Percentiles rank a stretch among this genome's conserved stretches.
Conservation (phyloP, 2,329 filamentous ascomycete genomes). For the Cercospora nicotianae region DNA sequence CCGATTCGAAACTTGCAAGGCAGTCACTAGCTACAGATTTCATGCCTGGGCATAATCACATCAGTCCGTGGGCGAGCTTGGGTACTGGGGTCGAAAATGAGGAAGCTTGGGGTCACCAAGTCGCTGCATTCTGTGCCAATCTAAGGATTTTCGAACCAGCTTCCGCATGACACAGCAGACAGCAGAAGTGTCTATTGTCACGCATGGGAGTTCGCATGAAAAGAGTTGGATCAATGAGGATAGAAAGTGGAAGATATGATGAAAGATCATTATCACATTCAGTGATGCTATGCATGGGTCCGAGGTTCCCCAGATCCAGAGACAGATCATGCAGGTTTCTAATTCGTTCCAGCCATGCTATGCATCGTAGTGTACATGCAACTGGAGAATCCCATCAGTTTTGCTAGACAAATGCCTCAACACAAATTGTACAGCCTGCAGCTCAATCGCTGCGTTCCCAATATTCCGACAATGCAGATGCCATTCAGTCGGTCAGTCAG, state of each 20-base stretch:
- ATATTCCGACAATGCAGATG: neutral
- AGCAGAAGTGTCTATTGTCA: neutral
- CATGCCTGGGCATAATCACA: constrained; percentile 34
- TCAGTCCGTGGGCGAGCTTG: constrained; percentile 28
- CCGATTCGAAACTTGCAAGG: constrained; percentile 21
- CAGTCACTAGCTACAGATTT: constrained; percentile 27
- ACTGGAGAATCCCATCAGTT: neutral
- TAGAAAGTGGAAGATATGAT: neutral
- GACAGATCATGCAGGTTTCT: neutral
- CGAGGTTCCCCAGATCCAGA: neutral
- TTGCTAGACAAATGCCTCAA: neutral
- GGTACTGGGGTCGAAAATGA: constrained; percentile 31
- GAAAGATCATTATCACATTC: neutral
- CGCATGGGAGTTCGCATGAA: neutral
- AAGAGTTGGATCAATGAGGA: neutral
- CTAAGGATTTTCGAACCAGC: constrained; percentile 20
- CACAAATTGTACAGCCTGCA: neutral
- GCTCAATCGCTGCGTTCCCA: neutral
- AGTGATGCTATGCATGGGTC: neutral
- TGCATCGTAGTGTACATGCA: neutral
- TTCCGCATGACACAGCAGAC: neutral
- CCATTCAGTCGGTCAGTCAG: neutral
- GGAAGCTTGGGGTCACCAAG: constrained; percentile 33
- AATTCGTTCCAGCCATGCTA: neutral
- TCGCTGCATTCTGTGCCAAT: constrained; percentile 28